Percentiles rank a stretch among this genome's conserved stretches.
Conservation (phyloP, 129 eudicot species). For the Deinandra increscens region DNA sequence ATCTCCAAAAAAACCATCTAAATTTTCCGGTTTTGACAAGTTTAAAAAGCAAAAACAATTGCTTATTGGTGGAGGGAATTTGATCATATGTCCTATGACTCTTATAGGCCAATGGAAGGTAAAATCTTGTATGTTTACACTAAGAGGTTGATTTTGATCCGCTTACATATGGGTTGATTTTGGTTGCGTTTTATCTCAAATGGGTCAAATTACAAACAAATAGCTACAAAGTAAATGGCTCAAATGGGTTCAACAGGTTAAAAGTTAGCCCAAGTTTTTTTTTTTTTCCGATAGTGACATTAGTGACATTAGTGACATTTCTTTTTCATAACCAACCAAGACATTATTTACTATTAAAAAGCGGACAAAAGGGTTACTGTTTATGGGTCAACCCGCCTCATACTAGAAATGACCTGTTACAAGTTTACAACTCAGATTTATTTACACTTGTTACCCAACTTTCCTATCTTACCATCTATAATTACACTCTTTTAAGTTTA, state of each 20-base stretch:
- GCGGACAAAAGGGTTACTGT: background rate
- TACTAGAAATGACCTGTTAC: background rate
- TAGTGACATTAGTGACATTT: no score
- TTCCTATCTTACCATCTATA: background rate
- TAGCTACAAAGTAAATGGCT: background rate
- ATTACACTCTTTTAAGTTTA: background rate
- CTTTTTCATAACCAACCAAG: background rate
- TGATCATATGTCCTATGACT: slow-evolving; percentile 96
- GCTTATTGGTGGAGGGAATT: slow-evolving; percentile 74
- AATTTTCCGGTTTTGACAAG: slow-evolving; percentile 73
- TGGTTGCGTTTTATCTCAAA: background rate
- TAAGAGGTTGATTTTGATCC: slow-evolving; percentile 1
- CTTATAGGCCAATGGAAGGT: slow-evolving; percentile 99
- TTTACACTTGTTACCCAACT: background rate
- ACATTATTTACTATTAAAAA: background rate
- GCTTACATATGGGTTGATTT: background rate
- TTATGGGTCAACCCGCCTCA: background rate
- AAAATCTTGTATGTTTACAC: slow-evolving; percentile 10
- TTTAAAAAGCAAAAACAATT: slow-evolving; percentile 48
- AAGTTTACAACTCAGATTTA: background rate
- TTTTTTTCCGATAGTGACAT: no score
- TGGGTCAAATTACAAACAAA: background rate
- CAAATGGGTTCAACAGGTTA: background rate
- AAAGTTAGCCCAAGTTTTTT: background rate
- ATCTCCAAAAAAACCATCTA: slow-evolving; percentile 42